A percentile compares a stretch with the other conserved stretches of the same genome.
Evolutionary conservation across 192 early-diverging fungal species (phyloP).

Genomic region (Coemansia sp.): DNA sequence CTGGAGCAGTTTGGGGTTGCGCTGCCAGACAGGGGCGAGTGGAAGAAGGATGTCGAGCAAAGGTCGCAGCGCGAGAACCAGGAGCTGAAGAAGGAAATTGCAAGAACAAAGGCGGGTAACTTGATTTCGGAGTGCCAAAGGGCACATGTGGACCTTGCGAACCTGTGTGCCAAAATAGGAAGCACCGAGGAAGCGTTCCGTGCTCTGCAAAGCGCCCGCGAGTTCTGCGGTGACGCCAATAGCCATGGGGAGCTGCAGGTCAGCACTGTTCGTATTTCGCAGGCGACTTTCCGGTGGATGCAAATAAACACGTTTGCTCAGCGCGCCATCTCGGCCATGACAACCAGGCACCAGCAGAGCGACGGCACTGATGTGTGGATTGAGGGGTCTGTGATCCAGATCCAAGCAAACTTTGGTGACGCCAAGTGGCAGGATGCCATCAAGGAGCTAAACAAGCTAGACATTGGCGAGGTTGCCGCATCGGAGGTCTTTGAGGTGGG

Average conservation of each 20-base stretch:
- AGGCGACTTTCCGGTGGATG: conserved; percentile 31
- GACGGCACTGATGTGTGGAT: conserved; percentile 7
- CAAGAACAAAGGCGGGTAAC: conserved; percentile 19
- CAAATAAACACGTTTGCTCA: conserved; percentile 35
- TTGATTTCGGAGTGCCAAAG: conserved; percentile 23
- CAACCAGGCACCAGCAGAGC: conserved; percentile 7
- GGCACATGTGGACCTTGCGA: conserved; percentile 18
- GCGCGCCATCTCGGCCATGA: conserved; percentile 16
- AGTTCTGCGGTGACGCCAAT: conserved; percentile 17
- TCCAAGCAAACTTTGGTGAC: conserved; percentile 35
- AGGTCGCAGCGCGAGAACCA: conserved; percentile 9
- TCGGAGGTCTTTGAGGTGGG: conserved; percentile 16
- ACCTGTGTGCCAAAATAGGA: conserved; percentile 17
- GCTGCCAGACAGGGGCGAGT: background rate
- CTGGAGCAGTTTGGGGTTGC: conserved; percentile 20
- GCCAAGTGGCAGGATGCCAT: conserved; percentile 29
- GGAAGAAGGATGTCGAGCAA: conserved; percentile 12
- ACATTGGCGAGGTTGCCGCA: conserved; percentile 2
- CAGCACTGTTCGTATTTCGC: conserved; percentile 20
- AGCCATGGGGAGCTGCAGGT: conserved; percentile 31
- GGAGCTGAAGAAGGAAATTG: conserved; percentile 19
- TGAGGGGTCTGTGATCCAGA: conserved; percentile 16
- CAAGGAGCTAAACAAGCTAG: conserved; percentile 7
- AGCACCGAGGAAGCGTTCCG: conserved; percentile 24
- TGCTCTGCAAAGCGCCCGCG: conserved; percentile 31